Evolutionary conservation across 1,284 basidiomycete species (phyloP).

Genomic region (Rugosomyces carneus): DNA sequence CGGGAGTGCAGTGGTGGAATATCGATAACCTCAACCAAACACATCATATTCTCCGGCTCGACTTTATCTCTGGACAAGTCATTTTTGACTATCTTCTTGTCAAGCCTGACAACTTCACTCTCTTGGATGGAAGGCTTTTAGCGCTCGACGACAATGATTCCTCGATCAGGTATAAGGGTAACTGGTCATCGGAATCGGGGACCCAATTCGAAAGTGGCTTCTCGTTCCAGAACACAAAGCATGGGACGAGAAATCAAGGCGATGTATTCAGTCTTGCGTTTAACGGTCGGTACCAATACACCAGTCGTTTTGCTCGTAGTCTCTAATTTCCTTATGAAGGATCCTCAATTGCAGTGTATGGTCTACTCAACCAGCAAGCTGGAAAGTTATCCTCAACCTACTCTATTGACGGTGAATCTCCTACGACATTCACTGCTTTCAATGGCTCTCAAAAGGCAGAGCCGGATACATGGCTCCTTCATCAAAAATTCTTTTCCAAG

Average conservation of each 20-base stretch:
- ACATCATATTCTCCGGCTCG: neutral
- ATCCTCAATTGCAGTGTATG: conserved; percentile 19
- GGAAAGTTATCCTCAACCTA: conserved; percentile 19
- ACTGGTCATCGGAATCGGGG: conserved; percentile 9
- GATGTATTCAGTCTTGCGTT: conserved; percentile 18
- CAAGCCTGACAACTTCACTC: neutral
- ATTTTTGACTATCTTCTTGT: conserved; percentile 8
- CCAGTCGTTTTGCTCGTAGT: neutral
- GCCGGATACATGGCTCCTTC: conserved; percentile 14
- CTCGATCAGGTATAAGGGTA: conserved; percentile 3
- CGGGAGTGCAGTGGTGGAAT: conserved; percentile 1
- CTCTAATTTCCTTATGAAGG: conserved; percentile 10
- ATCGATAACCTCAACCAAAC: neutral
- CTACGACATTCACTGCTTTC: conserved; percentile 14
- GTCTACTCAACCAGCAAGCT: conserved; percentile 15
- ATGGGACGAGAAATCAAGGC: conserved; percentile 13
- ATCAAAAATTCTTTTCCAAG: conserved; percentile 17
- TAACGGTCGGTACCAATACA: conserved; percentile 12
- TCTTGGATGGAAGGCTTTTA: conserved; percentile 2
- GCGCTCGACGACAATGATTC: conserved; percentile 6
- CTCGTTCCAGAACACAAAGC: conserved; percentile 16
- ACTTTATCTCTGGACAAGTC: neutral
- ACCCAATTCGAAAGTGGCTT: conserved; percentile 12
- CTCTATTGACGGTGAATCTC: conserved; percentile 16
- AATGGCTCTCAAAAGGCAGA: conserved; percentile 15